Evolutionary conservation across 2,329 filamentous ascomycete species (phyloP).

Genomic region (Verticillium dahliae): DNA sequence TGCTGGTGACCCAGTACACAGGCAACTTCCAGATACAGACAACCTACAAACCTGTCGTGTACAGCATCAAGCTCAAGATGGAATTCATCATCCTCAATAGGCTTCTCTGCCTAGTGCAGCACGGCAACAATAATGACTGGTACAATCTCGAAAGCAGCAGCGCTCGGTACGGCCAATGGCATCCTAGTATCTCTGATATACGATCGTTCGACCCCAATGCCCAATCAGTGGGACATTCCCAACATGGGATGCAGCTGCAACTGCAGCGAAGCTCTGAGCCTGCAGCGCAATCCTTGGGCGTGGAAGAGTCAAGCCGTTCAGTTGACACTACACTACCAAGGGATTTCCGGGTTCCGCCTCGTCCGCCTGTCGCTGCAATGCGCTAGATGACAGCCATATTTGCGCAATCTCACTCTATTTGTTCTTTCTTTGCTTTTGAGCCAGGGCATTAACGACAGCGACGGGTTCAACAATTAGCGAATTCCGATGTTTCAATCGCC

Average conservation of each 20-base stretch:
- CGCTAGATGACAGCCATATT: too few relatives aligned
- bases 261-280: background rate
- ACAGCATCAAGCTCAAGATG: slow-evolving; percentile 24
- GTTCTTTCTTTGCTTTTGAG: too few relatives aligned
- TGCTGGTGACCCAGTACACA: slow-evolving; percentile 30
- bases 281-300: background rate
- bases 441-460: too few relatives aligned
- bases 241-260: background rate
- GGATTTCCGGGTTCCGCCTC: too few relatives aligned
- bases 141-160: background rate
- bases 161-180: background rate
- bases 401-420: too few relatives aligned
- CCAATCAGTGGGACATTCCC: background rate
- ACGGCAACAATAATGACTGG: background rate
- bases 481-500: too few relatives aligned
- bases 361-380: too few relatives aligned
- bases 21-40: slow-evolving; percentile 20
- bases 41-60: slow-evolving; percentile 10
- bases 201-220: background rate
- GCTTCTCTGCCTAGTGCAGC: slow-evolving; percentile 6
- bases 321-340: too few relatives aligned
- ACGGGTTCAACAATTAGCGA: too few relatives aligned
- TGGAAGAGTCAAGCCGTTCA: too few relatives aligned
- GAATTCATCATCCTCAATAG: slow-evolving; percentile 42
- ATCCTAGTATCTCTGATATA: background rate